Conservation (phyloP, 148 eudicot genomes). For the Dianthus caryophyllus region DNA sequence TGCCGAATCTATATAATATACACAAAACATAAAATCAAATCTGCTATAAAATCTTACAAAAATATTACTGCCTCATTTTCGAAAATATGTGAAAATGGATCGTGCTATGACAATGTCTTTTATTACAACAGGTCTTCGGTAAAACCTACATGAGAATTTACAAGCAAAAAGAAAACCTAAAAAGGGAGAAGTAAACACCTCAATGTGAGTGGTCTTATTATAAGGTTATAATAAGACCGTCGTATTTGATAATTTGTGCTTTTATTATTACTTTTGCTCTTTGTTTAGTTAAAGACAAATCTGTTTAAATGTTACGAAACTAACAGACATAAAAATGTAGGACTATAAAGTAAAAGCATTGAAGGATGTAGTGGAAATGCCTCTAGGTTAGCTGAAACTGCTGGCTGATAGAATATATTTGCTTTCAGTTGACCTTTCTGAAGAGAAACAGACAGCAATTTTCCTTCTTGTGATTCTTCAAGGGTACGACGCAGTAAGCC, state of each 20-base stretch:
- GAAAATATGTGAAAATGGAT: not conserved
- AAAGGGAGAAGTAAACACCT: not conserved
- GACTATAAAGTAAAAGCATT: not conserved
- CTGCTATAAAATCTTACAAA: not conserved
- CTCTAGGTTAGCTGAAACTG: conserved; percentile 77
- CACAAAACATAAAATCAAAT: conserved; percentile 1
- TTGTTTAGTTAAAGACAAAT: conserved; percentile 1
- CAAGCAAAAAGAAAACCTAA: no score
- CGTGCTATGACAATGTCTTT: no score
- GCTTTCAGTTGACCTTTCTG: conserved; percentile 94
- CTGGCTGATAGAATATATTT: conserved; percentile 63
- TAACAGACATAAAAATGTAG: conserved; percentile 5
- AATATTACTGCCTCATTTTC: not conserved
- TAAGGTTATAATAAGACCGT: no score
- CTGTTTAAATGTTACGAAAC: not conserved
- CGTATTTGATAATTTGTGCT: not conserved
- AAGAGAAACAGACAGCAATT: conserved; percentile 67
- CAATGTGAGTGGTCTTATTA: not conserved
- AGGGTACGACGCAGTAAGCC: conserved; percentile 53
- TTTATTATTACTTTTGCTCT: not conserved
- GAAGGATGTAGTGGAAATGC: conserved; percentile 28
- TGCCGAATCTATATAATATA: conserved; percentile 59
- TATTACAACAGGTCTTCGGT: not conserved
- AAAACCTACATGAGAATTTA: not conserved
- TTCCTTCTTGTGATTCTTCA: conserved; percentile 57